Evolutionary conservation across 2,329 filamentous ascomycete species (phyloP).

Genomic region (Sordariomycetes sp.): DNA sequence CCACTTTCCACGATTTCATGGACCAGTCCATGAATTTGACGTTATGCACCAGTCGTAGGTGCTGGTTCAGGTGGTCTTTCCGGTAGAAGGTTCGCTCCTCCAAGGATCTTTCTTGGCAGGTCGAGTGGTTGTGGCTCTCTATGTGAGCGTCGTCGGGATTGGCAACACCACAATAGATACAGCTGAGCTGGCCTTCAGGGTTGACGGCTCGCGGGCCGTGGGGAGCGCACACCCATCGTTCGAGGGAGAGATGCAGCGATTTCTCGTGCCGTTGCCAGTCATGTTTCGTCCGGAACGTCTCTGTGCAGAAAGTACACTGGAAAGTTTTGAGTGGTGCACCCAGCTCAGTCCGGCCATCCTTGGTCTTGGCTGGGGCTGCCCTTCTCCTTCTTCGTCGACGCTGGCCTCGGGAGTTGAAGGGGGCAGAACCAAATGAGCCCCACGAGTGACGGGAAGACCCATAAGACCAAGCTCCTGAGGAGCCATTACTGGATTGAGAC

Average conservation of each 20-base stretch:
- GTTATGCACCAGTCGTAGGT: conserved; percentile 52
- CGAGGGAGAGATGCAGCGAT: conserved; percentile 54
- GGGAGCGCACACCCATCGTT: conserved; percentile 56
- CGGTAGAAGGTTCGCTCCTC: conserved; percentile 58
- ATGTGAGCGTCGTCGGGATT: conserved; percentile 47
- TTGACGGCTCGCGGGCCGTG: conserved; percentile 47
- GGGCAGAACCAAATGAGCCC: conserved; percentile 36
- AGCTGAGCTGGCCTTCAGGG: conserved; percentile 44
- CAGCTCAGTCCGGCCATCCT: conserved; percentile 23
- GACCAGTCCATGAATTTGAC: conserved; percentile 54
- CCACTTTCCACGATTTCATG: conserved; percentile 55
- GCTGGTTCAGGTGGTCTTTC: conserved; percentile 59
- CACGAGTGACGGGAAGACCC: conserved; percentile 49
- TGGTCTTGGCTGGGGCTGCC: conserved; percentile 22
- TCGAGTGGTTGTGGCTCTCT: conserved; percentile 49
- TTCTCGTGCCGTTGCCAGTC: conserved; percentile 67
- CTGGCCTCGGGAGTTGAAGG: conserved; percentile 31
- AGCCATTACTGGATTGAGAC: conserved; percentile 50
- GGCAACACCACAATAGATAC: conserved; percentile 49
- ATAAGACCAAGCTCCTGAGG: conserved; percentile 41
- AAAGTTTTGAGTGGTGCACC: conserved; percentile 43
- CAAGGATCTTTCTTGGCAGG: conserved; percentile 56
- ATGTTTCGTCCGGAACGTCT: conserved; percentile 59
- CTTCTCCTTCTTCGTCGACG: conserved; percentile 40
- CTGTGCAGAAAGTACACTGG: conserved; percentile 62